Evolutionary conservation across 2,329 filamentous ascomycete genomes (phyloP).

Genomic region (Cryphonectria naterciae): DNA sequence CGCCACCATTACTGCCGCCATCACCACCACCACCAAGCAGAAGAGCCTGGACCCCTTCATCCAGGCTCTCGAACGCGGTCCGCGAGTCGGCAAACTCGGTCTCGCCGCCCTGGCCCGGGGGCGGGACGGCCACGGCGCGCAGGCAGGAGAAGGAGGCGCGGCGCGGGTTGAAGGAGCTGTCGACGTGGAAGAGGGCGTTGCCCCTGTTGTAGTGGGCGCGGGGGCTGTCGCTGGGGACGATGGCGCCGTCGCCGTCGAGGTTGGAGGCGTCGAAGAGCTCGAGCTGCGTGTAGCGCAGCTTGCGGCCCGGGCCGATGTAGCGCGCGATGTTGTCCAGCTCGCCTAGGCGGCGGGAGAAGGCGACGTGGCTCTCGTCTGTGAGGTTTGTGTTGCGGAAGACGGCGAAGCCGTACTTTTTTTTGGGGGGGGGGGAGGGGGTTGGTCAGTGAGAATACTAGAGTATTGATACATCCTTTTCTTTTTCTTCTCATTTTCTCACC

Average conservation of each 20-base stretch:
- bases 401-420: constrained; percentile 44
- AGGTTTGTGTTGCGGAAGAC: constrained; percentile 56
- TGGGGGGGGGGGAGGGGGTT: background rate
- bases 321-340: constrained; percentile 59
- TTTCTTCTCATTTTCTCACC: constrained; percentile 29
- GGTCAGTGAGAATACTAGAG: background rate
- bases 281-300: constrained; percentile 50
- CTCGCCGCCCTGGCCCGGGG: constrained; percentile 49
- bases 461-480: background rate
- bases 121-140: constrained; percentile 53
- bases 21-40: constrained; percentile 36
- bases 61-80: constrained; percentile 53
- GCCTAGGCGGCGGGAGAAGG: constrained; percentile 54
- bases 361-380: constrained; percentile 54
- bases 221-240: constrained; percentile 46
- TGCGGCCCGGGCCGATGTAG: constrained; percentile 50
- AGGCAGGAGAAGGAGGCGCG: constrained; percentile 57
- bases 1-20: background rate
- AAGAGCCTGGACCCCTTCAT: constrained; percentile 38
- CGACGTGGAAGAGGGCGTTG: constrained; percentile 58
- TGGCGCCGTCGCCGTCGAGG: constrained; percentile 50
- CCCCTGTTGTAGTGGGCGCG: constrained; percentile 47
- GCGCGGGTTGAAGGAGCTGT: constrained; percentile 59
- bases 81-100: constrained; percentile 59
- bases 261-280: constrained; percentile 64